Base-by-base conservation (phyloP, 1,139 yeast genomes). In the Debaryomyces subglobosus region DNA sequence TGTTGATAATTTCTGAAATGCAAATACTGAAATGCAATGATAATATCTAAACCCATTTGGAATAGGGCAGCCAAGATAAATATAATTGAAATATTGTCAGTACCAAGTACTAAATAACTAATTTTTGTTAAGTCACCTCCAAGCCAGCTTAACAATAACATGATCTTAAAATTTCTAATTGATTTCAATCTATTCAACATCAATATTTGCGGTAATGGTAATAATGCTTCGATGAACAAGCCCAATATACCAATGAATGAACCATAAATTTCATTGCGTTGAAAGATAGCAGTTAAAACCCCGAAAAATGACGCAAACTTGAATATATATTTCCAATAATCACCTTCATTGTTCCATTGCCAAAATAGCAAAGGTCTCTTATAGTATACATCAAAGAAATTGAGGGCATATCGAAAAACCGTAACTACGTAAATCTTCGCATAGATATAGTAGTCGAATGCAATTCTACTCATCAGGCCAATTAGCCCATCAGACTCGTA, bases 181-280 rank as follows among this genome's bases (percentile, higher is more conserved):
- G 89, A 81, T 56, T 84, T 82, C 25, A 89, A 65, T 50, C 92
- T 74, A 60, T 84, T 79, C 48, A 89, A 78, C 50, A 89, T 72
- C 29, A 92, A 71, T 44, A 91, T 89, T 65, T 91, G 97, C 0
- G 97, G 97, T 45, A 91, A 70, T 3, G 97, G 97, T 49, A 91
- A 72, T 20, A 89, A 71, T n/a, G 94, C 84, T 62, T 91, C 97
- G 21, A 89, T 78, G 47, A 89, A 75, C 40, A 91, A 76, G 0
- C 97, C 96, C 16, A 81, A 56, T 3, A 88, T 72, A 0, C 96
- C 97, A 40, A 91, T 73, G 1, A 78, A 54, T n/a, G 79, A 77
- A 2, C 86, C 84, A 60, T 79, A 84, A 20, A 64, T 52, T 16
- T 67, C 63, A 54, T 61, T 71, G 33, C 60, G 60, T 43, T 72